Evolutionary conservation across 2,329 filamentous ascomycete genomes (phyloP).

Genomic region (Botrytis byssoidea): DNA sequence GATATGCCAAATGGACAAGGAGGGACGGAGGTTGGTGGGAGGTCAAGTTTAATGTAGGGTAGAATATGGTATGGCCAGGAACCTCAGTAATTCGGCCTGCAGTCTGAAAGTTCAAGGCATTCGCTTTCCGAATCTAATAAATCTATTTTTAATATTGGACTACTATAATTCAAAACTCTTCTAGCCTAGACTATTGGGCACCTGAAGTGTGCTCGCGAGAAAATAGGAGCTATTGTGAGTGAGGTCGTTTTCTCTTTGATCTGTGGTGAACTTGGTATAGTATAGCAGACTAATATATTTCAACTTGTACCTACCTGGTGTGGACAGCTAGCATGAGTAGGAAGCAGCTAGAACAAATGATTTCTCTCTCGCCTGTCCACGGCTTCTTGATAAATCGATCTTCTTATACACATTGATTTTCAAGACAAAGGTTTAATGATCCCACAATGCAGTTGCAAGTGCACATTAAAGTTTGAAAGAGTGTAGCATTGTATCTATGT

Average conservation of each 20-base stretch:
- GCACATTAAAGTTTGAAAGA: background rate
- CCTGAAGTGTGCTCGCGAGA: background rate
- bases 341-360: background rate
- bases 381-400: background rate
- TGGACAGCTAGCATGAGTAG: background rate
- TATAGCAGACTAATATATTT: background rate
- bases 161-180: background rate
- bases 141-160: background rate
- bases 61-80: background rate
- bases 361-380: no score
- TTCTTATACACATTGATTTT: background rate
- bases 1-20: constrained; percentile 95
- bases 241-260: background rate
- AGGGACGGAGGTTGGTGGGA: constrained; percentile 85
- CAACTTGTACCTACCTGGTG: no score
- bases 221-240: background rate
- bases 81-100: background rate
- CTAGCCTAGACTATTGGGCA: background rate
- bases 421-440: background rate
- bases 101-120: background rate
- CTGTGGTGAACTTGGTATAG: background rate
- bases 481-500: no score
- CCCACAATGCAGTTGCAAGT: background rate
- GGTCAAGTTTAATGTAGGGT: constrained; percentile 79
- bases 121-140: background rate